phyloP scores from a whole-genome alignment of 805 yeast species.

The Yarrowia sp. region DNA sequence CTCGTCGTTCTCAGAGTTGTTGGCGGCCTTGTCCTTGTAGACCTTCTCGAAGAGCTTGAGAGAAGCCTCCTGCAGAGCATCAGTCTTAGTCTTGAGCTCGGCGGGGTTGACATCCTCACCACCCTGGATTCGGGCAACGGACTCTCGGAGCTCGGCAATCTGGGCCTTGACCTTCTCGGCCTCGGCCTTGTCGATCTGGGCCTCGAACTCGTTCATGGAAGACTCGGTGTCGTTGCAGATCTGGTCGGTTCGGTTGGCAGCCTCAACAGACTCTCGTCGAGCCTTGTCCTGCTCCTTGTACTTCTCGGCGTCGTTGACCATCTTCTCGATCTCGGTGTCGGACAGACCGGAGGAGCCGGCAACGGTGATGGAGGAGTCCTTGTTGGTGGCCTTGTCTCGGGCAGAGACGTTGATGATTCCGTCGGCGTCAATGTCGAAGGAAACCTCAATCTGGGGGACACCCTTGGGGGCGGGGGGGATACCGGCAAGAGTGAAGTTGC shows the following conservation, averaged over 20 bases:
- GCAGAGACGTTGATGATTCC: constrained; percentile 96
- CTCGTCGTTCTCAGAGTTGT: constrained; percentile 26
- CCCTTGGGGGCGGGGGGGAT: constrained; percentile 96
- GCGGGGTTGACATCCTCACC: constrained; percentile 65
- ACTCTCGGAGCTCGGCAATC: constrained; percentile 66
- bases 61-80: constrained; percentile 77
- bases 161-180: constrained; percentile 54
- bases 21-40: constrained; percentile 43
- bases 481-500: constrained; percentile 93
- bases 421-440: constrained; percentile 95
- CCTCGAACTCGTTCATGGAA: constrained; percentile 75
- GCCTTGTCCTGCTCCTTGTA: constrained; percentile 85
- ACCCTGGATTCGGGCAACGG: constrained; percentile 65
- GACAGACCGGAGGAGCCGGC: constrained; percentile 94
- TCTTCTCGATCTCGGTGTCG: constrained; percentile 83
- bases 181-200: constrained; percentile 57
- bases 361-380: constrained; percentile 92
- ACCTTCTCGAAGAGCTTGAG: constrained; percentile 79
- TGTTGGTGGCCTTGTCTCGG: constrained; percentile 87
- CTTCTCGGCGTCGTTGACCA: constrained; percentile 89
- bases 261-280: constrained; percentile 77
- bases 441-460: constrained; percentile 90
- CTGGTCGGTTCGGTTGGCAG: constrained; percentile 81
- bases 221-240: constrained; percentile 84
- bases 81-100: constrained; percentile 74